Evolutionary conservation across 2,329 filamentous ascomycete genomes (phyloP).

Genomic region (Phyllachora maydis): DNA sequence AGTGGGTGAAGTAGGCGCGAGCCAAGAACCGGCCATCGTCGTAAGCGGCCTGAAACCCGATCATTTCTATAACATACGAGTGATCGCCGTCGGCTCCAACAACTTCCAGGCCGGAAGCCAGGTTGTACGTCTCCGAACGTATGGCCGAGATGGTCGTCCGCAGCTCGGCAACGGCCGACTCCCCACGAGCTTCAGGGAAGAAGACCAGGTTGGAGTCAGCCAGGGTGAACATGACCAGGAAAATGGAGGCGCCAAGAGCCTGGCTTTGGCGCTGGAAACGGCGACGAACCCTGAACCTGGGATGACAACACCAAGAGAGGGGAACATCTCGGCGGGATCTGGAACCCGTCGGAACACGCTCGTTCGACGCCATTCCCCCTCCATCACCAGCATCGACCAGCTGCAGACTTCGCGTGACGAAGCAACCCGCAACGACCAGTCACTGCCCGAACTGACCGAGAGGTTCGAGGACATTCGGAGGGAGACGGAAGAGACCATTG

Average conservation of each 20-base stretch:
- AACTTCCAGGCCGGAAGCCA: constrained; percentile 84
- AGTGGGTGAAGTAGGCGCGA: constrained; percentile 69
- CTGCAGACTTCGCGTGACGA: constrained; percentile 15
- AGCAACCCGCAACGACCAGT: constrained; percentile 34
- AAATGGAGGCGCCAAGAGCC: constrained; percentile 21
- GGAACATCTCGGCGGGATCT: constrained; percentile 17
- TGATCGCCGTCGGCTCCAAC: constrained; percentile 76
- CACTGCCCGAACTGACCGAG: constrained; percentile 59
- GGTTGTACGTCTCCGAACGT: constrained; percentile 68
- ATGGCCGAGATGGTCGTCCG: constrained; percentile 41
- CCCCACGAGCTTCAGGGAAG: constrained; percentile 31
- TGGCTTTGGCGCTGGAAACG: constrained; percentile 38
- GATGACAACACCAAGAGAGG: constrained; percentile 43
- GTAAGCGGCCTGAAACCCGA: constrained; percentile 73
- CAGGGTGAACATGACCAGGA: constrained; percentile 25
- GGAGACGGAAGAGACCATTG: constrained; percentile 64
- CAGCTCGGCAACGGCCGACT: constrained; percentile 33
- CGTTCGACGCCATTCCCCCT: constrained; percentile 59
- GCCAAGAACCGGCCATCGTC: constrained; percentile 69
- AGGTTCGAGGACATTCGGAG: constrained; percentile 60
- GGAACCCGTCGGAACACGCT: constrained; percentile 40
- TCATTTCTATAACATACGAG: constrained; percentile 82
- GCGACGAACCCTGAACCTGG: constrained; percentile 39
- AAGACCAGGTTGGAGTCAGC: constrained; percentile 21
- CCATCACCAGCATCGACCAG: constrained; percentile 35